Evolutionary conservation across 495 filamentous ascomycete genomes (phyloP), one percentile per base, ranked within the genome.

Genomic region (Neurospora sp.): DNA sequence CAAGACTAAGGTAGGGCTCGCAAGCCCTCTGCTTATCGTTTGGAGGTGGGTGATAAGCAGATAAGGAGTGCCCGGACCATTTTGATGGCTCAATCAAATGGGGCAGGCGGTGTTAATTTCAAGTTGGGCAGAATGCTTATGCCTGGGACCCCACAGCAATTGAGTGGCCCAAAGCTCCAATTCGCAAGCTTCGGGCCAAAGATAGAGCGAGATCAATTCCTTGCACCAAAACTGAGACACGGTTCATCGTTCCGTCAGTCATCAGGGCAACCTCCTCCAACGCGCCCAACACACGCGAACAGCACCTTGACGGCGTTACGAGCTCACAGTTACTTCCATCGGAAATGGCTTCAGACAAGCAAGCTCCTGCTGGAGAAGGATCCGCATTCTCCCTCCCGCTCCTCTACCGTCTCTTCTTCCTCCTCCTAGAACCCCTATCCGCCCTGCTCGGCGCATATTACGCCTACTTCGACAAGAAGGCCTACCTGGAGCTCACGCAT

Each of bases 361-460:
- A 72, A 39, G 17, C 48, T 37, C 71, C 53, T 35, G 6, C 40
- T 17, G 40, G 27, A 27, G 31, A 53, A 65, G 42, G n/a, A 0
- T 44, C 70, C 44, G 78, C 71, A 7, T 77, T 80, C 38, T 59
- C 73, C 7, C 79, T 87, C n/a, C 85, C 87, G 0, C 75, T 82
- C 9, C 38, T 78, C 65, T 92, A 92, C 81, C 82, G 83, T 10
- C 69, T 86, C 73, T 90, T 91, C 80, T 92, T 92, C 82, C 87
- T 92, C 40, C 81, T 86, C 74, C 83, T 92, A 78, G 90, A 93
- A 77, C 90, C 90, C 0, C 69, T 90, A 68, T 86, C 86, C 16
- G 87, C 91, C n/a, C 81, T 92, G 38, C 77, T 85, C 1, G 91
- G 91, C 41, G 90, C 90, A n/a, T 88, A 85, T 81, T 88, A 83